A percentile compares a stretch with the other conserved stretches of the same genome.
These are phyloP conservation scores for Claviceps arundinis DNA, from an alignment of 2,329 filamentous ascomycete species.

Conservation along the genomic window DNA sequence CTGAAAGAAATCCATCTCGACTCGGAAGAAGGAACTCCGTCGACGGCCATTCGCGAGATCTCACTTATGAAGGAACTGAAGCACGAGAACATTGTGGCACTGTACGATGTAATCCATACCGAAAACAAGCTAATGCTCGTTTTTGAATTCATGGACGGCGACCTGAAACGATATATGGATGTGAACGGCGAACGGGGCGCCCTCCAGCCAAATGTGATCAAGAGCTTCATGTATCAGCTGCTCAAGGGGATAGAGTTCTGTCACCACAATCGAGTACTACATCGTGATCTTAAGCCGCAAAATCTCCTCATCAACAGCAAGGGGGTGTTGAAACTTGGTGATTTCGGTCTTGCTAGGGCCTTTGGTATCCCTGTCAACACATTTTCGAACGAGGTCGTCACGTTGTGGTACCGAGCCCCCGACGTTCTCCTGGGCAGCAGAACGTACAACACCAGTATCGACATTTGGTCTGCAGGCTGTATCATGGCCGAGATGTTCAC, in stretches of 20 bases:
- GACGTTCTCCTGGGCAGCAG: constrained; percentile 87
- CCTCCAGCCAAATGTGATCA: constrained; percentile 81
- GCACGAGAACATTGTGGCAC: constrained; percentile 93
- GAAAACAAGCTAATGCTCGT: constrained; percentile 99
- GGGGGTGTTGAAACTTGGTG: constrained; percentile 79
- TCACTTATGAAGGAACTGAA: constrained; percentile 99
- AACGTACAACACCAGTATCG: constrained; percentile 99
- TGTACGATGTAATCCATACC: constrained; percentile 98
- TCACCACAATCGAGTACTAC: constrained; percentile 90
- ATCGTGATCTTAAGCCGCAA: constrained; percentile 91
- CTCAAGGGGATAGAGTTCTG: constrained; percentile 94
- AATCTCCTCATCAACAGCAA: constrained; percentile 92
- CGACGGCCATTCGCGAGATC: constrained; percentile 94
- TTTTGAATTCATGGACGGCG: constrained; percentile 97
- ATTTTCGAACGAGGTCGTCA: constrained; percentile 96
- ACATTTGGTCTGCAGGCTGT: constrained; percentile 97
- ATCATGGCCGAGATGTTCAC: constrained; percentile 99
- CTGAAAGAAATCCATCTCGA: constrained; percentile 98
- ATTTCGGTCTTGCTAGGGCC: constrained; percentile 85
- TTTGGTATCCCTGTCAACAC: constrained; percentile 98
- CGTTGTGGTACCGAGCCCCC: constrained; percentile 92
- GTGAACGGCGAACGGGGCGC: constrained; percentile 78
- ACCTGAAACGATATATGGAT: constrained; percentile 98
- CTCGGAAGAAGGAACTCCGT: constrained; percentile 93
- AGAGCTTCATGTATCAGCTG: constrained; percentile 98